These are phyloP conservation scores for Skeletonema grethae DNA, from an alignment of 108 stramenopile genomes.

Conservation along the genomic window DNA sequence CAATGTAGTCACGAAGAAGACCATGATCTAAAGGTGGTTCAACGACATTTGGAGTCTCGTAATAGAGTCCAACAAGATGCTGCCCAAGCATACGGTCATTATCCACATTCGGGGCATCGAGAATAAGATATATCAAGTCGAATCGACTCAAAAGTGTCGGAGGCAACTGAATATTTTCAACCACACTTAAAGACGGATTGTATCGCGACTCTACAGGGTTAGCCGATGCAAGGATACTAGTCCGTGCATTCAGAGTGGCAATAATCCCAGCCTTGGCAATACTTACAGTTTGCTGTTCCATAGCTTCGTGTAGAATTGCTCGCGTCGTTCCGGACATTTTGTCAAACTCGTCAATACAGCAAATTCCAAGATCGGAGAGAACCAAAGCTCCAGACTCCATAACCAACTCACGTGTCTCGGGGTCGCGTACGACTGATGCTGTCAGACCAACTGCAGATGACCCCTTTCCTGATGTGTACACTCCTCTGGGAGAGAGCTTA, in stretches of 20 bases:
- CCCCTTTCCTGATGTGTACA: slow-evolving; percentile 98
- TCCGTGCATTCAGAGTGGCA: slow-evolving; percentile 96
- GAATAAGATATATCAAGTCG: slow-evolving; percentile 98
- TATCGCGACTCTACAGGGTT: slow-evolving; percentile 98
- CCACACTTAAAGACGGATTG: slow-evolving; percentile 96
- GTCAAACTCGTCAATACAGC: slow-evolving; percentile 98
- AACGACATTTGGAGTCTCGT: slow-evolving; percentile 75
- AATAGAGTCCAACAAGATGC: slow-evolving; percentile 92
- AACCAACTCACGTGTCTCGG: slow-evolving; percentile 96
- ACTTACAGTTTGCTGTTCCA: slow-evolving; percentile 99
- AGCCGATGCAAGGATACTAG: slow-evolving; percentile 97
- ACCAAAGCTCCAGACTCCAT: slow-evolving; percentile 98
- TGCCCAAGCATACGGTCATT: slow-evolving; percentile 88
- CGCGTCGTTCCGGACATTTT: slow-evolving; percentile 98
- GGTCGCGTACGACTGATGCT: slow-evolving; percentile 97
- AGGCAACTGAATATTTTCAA: slow-evolving; percentile 98
- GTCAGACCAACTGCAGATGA: slow-evolving; percentile 98
- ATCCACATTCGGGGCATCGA: slow-evolving; percentile 90
- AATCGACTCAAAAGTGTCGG: slow-evolving; percentile 98
- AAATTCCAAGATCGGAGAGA: slow-evolving; percentile 95
- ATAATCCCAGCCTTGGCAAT: slow-evolving; percentile 99
- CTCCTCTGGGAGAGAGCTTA: slow-evolving; percentile 94
- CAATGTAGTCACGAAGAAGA: slow-evolving; percentile 93
- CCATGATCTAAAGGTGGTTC: slow-evolving; percentile 80
- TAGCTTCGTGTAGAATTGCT: slow-evolving; percentile 98